Conservation (phyloP, 345 rosid genomes). For the Linum usitatissimum region DNA sequence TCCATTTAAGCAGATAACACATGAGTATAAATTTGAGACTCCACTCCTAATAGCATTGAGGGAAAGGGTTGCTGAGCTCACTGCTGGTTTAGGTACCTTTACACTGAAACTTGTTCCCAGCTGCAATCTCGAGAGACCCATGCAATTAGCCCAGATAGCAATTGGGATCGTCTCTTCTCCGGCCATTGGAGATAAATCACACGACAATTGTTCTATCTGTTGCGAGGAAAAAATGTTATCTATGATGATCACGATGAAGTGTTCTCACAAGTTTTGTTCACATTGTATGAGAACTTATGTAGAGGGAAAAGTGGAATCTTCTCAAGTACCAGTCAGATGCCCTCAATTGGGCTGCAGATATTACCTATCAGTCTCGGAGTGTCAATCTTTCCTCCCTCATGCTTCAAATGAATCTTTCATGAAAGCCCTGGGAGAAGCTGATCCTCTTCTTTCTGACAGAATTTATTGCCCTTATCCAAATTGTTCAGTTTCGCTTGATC, state of each 20-base stretch:
- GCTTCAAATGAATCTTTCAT: conserved; percentile 45
- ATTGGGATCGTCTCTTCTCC: conserved; percentile 58
- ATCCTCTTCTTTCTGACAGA: conserved; percentile 41
- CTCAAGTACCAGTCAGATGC: conserved; percentile 81
- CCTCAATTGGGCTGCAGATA: conserved; percentile 82
- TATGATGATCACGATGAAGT: conserved; percentile 75
- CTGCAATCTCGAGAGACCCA: conserved; percentile 46
- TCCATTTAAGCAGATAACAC: conserved; percentile 32
- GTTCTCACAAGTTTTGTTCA: conserved; percentile 89
- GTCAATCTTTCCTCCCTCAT: conserved; percentile 66
- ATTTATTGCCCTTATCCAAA: conserved; percentile 82
- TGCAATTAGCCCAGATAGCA: conserved; percentile 68
- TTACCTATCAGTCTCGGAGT: conserved; percentile 47
- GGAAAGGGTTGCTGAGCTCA: conserved; percentile 60
- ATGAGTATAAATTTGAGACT: conserved; percentile 46
- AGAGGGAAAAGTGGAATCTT: conserved; percentile 66
- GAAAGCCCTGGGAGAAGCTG: conserved; percentile 60
- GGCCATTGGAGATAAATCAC: conserved; percentile 25
- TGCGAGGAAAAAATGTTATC: conserved; percentile 66
- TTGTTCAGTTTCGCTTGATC: conserved; percentile 73
- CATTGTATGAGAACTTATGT: conserved; percentile 84
- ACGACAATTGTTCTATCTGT: conserved; percentile 71
- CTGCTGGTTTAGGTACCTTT: conserved; percentile 55
- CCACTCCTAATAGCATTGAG: conserved; percentile 67
- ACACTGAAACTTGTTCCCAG: conserved; percentile 48